phyloP scores from a whole-genome alignment of 176 grass and related monocot species.

The maize (Zea mays) region Zm-B73-REFERENCE-NAM-5.0 NC_050098.1:174360501-174361000 shows the following conservation, averaged over 20 bases:
- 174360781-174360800: neutral
- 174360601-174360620: conserved; percentile 25
- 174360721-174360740: conserved; percentile 65
- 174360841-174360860: conserved; percentile 39
- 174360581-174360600: conserved; percentile 35
- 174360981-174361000: neutral
- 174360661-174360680: neutral
- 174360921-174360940: too few relatives aligned
- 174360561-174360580: conserved; percentile 55
- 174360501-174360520: conserved; percentile 89
- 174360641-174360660: conserved; percentile 1
- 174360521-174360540: conserved; percentile 77
- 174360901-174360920: neutral
- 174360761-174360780: conserved; percentile 39
- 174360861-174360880: neutral
- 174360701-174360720: conserved; percentile 14
- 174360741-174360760: conserved; percentile 58
- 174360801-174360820: conserved; percentile 38
- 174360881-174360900: too few relatives aligned
- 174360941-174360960: neutral
- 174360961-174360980: neutral
- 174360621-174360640: conserved; percentile 23
- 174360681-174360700: neutral
- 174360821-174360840: conserved; percentile 65
- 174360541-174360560: conserved; percentile 43